Conservation (phyloP, 148 eudicot species). For the Amaranthus cruentus region DNA sequence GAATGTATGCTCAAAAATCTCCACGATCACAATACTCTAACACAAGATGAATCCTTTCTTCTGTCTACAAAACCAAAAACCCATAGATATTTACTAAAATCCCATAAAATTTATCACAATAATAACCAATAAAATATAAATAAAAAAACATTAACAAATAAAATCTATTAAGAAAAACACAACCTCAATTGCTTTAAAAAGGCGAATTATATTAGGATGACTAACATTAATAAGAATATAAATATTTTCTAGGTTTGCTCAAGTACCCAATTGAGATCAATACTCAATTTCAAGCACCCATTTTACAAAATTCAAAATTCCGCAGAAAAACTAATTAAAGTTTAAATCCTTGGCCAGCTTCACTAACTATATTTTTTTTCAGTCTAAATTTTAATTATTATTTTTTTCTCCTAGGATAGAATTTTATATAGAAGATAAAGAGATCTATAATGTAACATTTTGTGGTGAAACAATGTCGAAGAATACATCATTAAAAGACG, state of each 20-base stretch:
- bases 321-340: not conserved
- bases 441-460: not conserved
- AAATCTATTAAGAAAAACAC: not conserved
- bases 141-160: not conserved
- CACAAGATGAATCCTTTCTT: constrained; percentile 41
- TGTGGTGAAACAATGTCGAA: constrained; percentile 4
- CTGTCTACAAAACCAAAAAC: constrained; percentile 28
- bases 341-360: not conserved
- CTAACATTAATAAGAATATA: constrained; percentile 36
- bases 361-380: not conserved
- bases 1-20: constrained; percentile 46
- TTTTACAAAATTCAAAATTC: not conserved
- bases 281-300: constrained; percentile 13
- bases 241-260: constrained; percentile 15
- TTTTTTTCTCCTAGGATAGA: too few species aligned
- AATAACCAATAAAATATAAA: not conserved
- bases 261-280: constrained; percentile 9
- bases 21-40: constrained; percentile 57
- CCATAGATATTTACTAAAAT: not conserved
- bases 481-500: constrained; percentile 3
- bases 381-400: too few species aligned
- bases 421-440: not conserved
- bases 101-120: not conserved
- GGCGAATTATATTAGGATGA: constrained; percentile 51
- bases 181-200: constrained; percentile 49